Evolutionary conservation across 2,329 filamentous ascomycete species (phyloP), one percentile per base, ranked within the genome.

Genomic region (Cylindrodendrum hubeiense): DNA sequence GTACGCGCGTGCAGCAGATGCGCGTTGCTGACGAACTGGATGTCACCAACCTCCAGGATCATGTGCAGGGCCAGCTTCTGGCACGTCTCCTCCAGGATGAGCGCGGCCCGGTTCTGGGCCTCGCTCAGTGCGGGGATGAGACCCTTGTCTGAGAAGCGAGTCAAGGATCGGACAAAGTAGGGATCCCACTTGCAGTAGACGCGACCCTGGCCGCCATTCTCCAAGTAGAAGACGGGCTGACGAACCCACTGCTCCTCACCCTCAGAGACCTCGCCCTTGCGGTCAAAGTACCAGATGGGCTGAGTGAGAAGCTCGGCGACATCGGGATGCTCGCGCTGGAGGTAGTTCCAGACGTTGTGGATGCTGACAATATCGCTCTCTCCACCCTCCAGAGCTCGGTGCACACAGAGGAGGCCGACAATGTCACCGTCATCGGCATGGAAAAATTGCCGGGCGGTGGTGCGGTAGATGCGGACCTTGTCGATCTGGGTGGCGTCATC

Each of bases 231-330:
- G 19, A 97, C 88, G 13, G 88, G 86, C 33, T 91, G 89, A 46
- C 86, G 85, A 72, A 93, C 92, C 80, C 90, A 97, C 62, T 90
- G 89, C 59, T 95, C 88, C 79, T 97, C 86, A 13, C 93, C 93
- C 15, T 84, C 81, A 22, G 89, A 92, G 1, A 88, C 89, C 83
- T 97, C 94, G 12, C 94, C 94, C 83, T 97, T 97, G 59, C 94
- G 91, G 80, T 97, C 94, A 78, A 97, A 95, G 82, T 97, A 96
- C 94, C 94, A 97, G 68, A 94, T 89, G 1, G 94, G 93, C 77
- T 90, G 82, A 1, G 92, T 91, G 57, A 97, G 83, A 6, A 90
- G 85, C 77, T 92, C 89, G 1, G 93, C 91, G 2, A 97, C 91
- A 74, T 95, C 93, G 0, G 93, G 93, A 24, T 93, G 86, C 76